phyloP scores from a whole-genome alignment of 306 rosid genomes.

The Sindora glabra region DNA sequence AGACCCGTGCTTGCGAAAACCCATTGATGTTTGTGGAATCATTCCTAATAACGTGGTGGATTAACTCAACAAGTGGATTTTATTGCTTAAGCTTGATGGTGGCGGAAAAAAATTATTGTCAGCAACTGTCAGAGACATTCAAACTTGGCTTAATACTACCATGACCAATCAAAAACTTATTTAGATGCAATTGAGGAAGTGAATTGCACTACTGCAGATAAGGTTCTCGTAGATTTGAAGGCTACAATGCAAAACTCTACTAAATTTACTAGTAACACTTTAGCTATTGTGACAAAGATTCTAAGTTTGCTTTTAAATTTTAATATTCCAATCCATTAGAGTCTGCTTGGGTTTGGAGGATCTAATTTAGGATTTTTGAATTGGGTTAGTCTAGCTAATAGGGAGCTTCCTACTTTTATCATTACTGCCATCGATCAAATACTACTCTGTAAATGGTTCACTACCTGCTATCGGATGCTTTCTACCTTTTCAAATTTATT shows the following conservation, averaged over 20 bases:
- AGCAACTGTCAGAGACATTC: constrained; percentile 25
- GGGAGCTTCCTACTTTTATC: too few species aligned
- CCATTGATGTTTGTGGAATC: constrained; percentile 16
- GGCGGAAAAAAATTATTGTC: constrained; percentile 7
- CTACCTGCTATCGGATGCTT: too few species aligned
- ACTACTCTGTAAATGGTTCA: too few species aligned
- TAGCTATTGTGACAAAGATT: constrained; percentile 2
- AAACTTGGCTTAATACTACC: constrained; percentile 35
- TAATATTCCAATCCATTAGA: too few species aligned
- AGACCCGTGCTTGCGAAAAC: background rate
- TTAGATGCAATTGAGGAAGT: constrained; percentile 10
- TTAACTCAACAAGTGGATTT: constrained; percentile 31
- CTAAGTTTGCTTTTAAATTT: too few species aligned
- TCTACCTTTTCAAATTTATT: too few species aligned
- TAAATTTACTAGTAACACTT: constrained; percentile 10
- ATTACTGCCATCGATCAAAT: too few species aligned
- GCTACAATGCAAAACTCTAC: background rate
- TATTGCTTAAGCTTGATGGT: constrained; percentile 22
- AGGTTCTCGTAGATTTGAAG: background rate
- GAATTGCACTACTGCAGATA: background rate
- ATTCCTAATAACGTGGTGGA: constrained; percentile 36
- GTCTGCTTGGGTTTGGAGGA: background rate
- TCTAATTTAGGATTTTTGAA: constrained; percentile 11
- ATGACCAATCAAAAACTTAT: constrained; percentile 28
- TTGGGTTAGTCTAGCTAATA: constrained; percentile 13